Evolutionary conservation across 2,329 filamentous ascomycete genomes (phyloP).

Genomic region (Apiospora saccharicola): DNA sequence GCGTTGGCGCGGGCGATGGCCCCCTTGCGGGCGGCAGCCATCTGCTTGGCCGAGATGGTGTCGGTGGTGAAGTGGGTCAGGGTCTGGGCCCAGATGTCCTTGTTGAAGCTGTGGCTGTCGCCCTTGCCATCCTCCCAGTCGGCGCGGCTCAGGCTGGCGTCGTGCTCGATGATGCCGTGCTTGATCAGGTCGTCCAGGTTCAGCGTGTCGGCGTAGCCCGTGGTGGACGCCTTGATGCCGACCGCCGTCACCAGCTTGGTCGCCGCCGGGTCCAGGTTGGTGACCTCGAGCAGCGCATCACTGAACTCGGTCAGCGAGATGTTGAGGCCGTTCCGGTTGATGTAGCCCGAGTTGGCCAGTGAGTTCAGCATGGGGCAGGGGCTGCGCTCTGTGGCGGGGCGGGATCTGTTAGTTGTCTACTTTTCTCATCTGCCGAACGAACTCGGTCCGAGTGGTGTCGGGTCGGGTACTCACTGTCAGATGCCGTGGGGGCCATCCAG

Average conservation of each 20-base stretch:
- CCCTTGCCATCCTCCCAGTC: conserved; percentile 10
- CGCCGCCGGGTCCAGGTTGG: conserved; percentile 53
- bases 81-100: conserved; percentile 21
- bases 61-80: conserved; percentile 5
- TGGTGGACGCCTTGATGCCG: conserved; percentile 51
- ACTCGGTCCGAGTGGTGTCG: background rate
- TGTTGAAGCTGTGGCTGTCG: conserved; percentile 21
- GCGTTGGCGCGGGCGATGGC: conserved; percentile 9
- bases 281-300: conserved; percentile 46
- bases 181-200: conserved; percentile 38
- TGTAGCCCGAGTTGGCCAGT: conserved; percentile 58
- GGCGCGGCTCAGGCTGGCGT: conserved; percentile 27
- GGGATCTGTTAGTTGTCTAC: background rate
- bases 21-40: background rate
- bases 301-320: conserved; percentile 48
- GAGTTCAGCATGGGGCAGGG: conserved; percentile 62
- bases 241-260: conserved; percentile 50
- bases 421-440: too few relatives aligned
- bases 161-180: conserved; percentile 27
- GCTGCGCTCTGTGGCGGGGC: conserved; percentile 30
- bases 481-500: conserved; percentile 15
- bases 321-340: conserved; percentile 54
- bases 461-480: conserved; percentile 5
- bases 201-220: conserved; percentile 53
- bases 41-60: background rate